These are phyloP conservation scores for Mucor lusitanicus DNA, from an alignment of 371 early-diverging fungal genomes.

Conservation along the genomic window DNA sequence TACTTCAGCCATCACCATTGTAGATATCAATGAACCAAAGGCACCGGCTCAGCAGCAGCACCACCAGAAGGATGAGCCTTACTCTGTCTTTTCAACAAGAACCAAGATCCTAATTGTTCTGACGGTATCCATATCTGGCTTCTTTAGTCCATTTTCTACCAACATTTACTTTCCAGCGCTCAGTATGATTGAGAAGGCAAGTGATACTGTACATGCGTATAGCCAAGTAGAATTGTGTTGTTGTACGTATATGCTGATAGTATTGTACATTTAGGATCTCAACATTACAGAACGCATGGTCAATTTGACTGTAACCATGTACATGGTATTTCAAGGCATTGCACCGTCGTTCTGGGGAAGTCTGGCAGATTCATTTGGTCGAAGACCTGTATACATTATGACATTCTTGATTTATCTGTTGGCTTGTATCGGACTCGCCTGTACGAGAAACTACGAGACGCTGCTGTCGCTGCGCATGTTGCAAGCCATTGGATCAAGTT, in stretches of 20 bases:
- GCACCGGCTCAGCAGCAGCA: not conserved
- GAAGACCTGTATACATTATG: conserved; percentile 63
- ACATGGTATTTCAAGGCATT: conserved; percentile 48
- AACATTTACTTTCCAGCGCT: conserved; percentile 25
- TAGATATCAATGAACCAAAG: not conserved
- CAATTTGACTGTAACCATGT: conserved; percentile 41
- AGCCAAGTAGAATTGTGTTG: too few species aligned
- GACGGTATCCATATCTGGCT: conserved; percentile 3
- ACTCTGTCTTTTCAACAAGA: conserved; percentile 6
- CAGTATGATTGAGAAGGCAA: not conserved
- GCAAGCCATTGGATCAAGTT: conserved; percentile 68
- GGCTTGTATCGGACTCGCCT: conserved; percentile 61
- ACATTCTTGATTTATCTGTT: conserved; percentile 63
- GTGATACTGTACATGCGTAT: not conserved
- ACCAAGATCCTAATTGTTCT: conserved; percentile 3
- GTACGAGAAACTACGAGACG: conserved; percentile 45
- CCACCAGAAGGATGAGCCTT: not conserved
- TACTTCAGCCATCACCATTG: not conserved
- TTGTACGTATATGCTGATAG: conserved; percentile 2
- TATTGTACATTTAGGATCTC: not conserved
- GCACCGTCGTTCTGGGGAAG: conserved; percentile 65
- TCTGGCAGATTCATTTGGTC: conserved; percentile 63
- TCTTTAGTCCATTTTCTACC: conserved; percentile 22
- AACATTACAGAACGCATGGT: conserved; percentile 9
- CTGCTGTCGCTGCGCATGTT: conserved; percentile 63